Evolutionary conservation across 1,139 yeast genomes (phyloP).

Genomic region (Magnusiomyces fungicola): DNA sequence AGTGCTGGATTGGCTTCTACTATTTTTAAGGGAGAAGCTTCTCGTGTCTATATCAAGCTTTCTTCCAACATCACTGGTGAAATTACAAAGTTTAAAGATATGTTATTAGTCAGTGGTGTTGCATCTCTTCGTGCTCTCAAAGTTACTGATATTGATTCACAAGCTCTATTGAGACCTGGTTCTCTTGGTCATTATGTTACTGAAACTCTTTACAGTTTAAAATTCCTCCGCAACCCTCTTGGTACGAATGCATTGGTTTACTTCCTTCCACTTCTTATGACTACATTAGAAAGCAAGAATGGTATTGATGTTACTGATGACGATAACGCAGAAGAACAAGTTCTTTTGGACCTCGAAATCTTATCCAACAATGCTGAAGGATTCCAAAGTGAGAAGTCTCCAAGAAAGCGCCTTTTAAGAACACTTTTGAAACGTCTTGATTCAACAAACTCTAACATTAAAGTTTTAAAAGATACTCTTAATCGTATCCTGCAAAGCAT

Average conservation of each 20-base stretch:
- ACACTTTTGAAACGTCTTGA: slow-evolving; percentile 58
- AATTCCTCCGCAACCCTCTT: slow-evolving; percentile 63
- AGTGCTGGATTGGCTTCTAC: slow-evolving; percentile 32
- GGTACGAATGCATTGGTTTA: slow-evolving; percentile 65
- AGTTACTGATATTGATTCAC: slow-evolving; percentile 23
- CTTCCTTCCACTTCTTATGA: slow-evolving; percentile 62
- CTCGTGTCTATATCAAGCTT: slow-evolving; percentile 28
- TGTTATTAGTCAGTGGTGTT: slow-evolving; percentile 44
- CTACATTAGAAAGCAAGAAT: slow-evolving; percentile 41
- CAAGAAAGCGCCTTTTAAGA: slow-evolving; percentile 56
- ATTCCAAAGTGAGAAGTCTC: slow-evolving; percentile 58
- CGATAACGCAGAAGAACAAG: slow-evolving; percentile 83
- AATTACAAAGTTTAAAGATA: slow-evolving; percentile 44
- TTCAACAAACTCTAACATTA: slow-evolving; percentile 67
- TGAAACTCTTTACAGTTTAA: slow-evolving; percentile 65
- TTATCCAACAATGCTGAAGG: slow-evolving; percentile 69
- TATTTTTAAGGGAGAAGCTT: slow-evolving; percentile 29
- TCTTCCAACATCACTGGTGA: slow-evolving; percentile 36
- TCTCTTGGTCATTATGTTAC: slow-evolving; percentile 50
- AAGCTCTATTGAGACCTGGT: slow-evolving; percentile 42
- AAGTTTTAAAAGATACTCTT: slow-evolving; percentile 76
- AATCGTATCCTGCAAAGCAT: slow-evolving; percentile 68
- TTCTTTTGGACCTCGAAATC: slow-evolving; percentile 69
- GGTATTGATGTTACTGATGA: slow-evolving; percentile 57
- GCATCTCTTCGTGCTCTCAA: slow-evolving; percentile 50